Evolutionary conservation across 1,139 yeast species (phyloP), one percentile per base, ranked within the genome.

Genomic region (Nakaseomyces sp.): DNA sequence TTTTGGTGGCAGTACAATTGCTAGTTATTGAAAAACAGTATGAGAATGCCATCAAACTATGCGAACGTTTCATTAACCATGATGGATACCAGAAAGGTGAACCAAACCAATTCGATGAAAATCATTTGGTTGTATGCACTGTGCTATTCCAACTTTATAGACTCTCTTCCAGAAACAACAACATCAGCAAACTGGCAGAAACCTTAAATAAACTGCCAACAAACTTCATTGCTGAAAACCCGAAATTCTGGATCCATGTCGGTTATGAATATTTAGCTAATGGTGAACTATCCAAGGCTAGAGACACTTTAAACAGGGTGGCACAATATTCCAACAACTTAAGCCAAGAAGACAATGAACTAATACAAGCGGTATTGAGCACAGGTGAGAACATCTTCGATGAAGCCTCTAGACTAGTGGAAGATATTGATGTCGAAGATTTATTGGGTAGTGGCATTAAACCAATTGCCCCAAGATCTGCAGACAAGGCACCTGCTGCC

Each of bases 251-350:
- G 54, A 74, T 71, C 49, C 67, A 68, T 39, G 56, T 77, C 38
- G 77, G 73, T 0, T 70, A 78, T 51, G 72, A 76, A 50, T 63
- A 72, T 42, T 62, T 67, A 17, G 54, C 61, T 5, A 43, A 54
- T 12, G 57, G 50, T 12, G 66, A 70, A 45, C 55, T 62, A 20
- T 55, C 51, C 3, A 54, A 59, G 20, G 65, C 74, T 1, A 54
- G 53, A 20, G 50, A 59, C 18, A 39, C 58, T 4, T 48, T 60
- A 25, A 26, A 28, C n/a, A 17, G 24, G 4, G 20, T 37, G 5
- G 9, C 12, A 7, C 32, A 45, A 40, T 19, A 32, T 30, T 12
- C 17, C 7, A 22, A 5, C 1, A 8, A 35, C n/a, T 13, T 35
- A 10, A 35, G 19, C 4, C 17, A 16, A n/a, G 28, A 35, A 13